A percentile compares a stretch with the other conserved stretches of the same genome.
These are phyloP conservation scores for Pseudocercospora macadamiae DNA, from an alignment of 2,329 filamentous ascomycete species.

Conservation along the genomic window DNA sequence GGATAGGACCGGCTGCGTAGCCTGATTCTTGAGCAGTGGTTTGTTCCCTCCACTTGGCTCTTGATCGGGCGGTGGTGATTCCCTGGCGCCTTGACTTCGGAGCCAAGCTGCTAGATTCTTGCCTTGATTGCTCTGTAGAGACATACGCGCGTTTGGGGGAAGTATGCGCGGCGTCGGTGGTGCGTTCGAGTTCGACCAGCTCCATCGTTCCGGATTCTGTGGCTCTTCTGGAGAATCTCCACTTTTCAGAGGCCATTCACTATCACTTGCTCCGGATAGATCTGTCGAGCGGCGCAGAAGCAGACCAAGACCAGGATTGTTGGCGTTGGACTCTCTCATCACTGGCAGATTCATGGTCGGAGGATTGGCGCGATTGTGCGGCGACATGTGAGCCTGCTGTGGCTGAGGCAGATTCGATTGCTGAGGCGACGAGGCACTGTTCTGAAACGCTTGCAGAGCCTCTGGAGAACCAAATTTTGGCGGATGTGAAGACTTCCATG, in stretches of 20 bases:
- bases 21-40: conserved; percentile 23
- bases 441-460: not conserved
- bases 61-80: not conserved
- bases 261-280: not conserved
- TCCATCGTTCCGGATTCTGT: conserved; percentile 26
- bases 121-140: conserved; percentile 3
- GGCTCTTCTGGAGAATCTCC: not conserved
- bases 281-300: not conserved
- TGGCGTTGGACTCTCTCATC: not conserved
- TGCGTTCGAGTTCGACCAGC: conserved; percentile 35
- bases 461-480: conserved; percentile 3
- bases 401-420: not conserved
- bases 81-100: not conserved
- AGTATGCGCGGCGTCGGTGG: conserved; percentile 32
- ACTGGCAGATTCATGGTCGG: not conserved
- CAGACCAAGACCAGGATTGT: not conserved
- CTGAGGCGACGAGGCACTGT: no score
- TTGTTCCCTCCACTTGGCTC: not conserved
- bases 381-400: not conserved
- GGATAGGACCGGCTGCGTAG: conserved; percentile 14
- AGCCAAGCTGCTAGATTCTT: conserved; percentile 18
- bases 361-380: not conserved
- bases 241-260: conserved; percentile 1
- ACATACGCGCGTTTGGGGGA: conserved; percentile 7
- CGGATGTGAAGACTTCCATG: conserved; percentile 19